A percentile compares a stretch with the other conserved stretches of the same genome.
Evolutionary conservation across 2,329 filamentous ascomycete genomes (phyloP).

Genomic region (Didymella segeticola): DNA sequence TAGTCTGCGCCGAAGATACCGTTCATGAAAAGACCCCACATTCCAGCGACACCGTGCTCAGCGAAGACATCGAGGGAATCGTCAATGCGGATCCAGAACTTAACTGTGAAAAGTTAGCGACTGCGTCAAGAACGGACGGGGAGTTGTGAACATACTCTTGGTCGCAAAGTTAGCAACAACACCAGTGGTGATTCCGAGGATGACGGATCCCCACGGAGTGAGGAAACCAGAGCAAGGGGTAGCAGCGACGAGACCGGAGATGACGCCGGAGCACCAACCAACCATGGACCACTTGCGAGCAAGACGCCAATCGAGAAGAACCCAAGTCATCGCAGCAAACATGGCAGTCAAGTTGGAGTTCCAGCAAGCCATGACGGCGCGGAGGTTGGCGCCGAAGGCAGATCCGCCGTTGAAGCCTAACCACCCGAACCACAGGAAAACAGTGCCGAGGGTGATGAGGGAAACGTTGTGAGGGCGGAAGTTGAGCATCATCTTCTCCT

Average conservation of each 20-base stretch:
- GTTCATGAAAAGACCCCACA: constrained; percentile 79
- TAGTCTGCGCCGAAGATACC: constrained; percentile 78
- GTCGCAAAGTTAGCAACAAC: constrained; percentile 83
- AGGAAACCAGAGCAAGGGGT: constrained; percentile 85
- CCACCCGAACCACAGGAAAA: constrained; percentile 99
- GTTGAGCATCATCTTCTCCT: constrained; percentile 99
- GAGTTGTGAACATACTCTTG: constrained; percentile 69
- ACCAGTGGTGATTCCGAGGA: constrained; percentile 67
- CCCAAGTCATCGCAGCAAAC: constrained; percentile 93
- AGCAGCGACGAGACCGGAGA: constrained; percentile 86
- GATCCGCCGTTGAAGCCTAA: constrained; percentile 98
- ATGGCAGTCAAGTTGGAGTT: constrained; percentile 94
- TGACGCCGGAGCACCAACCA: constrained; percentile 88
- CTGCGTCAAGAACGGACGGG: neutral
- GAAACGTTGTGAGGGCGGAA: constrained; percentile 99
- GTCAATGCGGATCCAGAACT: constrained; percentile 79
- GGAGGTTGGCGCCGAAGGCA: constrained; percentile 89
- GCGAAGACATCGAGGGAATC: constrained; percentile 92
- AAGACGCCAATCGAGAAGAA: constrained; percentile 91
- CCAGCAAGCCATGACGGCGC: constrained; percentile 96
- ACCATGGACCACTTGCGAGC: constrained; percentile 95
- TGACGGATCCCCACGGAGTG: constrained; percentile 68
- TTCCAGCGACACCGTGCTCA: constrained; percentile 84
- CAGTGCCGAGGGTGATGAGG: constrained; percentile 91
- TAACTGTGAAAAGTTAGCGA: constrained; percentile 56